phyloP scores from a whole-genome alignment of 495 filamentous ascomycete genomes.

The Xanthoparmelia taractica region DNA sequence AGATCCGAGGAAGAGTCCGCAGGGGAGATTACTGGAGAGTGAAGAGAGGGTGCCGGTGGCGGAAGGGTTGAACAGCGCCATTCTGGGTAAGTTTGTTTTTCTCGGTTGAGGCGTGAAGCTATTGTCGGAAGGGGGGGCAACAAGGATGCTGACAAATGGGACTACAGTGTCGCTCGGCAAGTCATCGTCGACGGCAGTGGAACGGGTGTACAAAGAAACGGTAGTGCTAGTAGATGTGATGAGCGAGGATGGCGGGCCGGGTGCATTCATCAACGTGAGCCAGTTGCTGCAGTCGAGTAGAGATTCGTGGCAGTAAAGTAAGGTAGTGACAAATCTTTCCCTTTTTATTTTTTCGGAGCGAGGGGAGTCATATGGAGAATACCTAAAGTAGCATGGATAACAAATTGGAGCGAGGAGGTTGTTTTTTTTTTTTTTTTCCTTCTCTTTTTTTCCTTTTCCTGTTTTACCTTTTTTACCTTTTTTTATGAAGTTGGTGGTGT shows the following conservation, averaged over 20 bases:
- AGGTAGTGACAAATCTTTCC: neutral
- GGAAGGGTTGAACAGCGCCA: conserved; percentile 91
- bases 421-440: neutral
- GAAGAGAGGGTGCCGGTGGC: conserved; percentile 71
- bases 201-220: conserved; percentile 80
- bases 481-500: too few relatives aligned
- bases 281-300: conserved; percentile 31
- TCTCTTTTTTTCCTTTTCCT: neutral
- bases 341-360: neutral
- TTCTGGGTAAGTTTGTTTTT: conserved; percentile 59
- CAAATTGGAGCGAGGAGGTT: neutral
- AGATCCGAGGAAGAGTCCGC: conserved; percentile 64
- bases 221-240: conserved; percentile 76
- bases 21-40: conserved; percentile 72
- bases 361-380: neutral
- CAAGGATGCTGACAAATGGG: conserved; percentile 23
- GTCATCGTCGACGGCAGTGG: conserved; percentile 78
- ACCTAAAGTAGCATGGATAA: conserved; percentile 6
- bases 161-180: conserved; percentile 84
- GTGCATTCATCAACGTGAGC: conserved; percentile 76
- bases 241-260: conserved; percentile 72
- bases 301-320: conserved; percentile 5
- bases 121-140: neutral
- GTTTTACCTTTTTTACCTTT: too few relatives aligned
- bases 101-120: neutral